These are phyloP conservation scores for Gliomastix tumulicola DNA, from an alignment of 2,329 filamentous ascomycete species.

Conservation along the genomic window DNA sequence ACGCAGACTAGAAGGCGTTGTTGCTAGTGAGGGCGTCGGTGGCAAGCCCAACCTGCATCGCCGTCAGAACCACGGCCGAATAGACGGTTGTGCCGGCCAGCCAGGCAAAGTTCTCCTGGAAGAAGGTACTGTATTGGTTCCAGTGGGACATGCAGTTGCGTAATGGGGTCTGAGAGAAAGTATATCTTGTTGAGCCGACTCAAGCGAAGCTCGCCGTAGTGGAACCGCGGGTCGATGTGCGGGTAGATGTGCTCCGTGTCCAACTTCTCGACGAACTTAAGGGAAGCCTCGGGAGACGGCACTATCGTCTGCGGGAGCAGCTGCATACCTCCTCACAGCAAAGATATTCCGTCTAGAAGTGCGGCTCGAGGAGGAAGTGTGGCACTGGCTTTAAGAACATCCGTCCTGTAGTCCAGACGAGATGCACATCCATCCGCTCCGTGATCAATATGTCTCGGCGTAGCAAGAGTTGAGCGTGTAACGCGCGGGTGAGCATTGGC, in stretches of 20 bases:
- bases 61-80: slow-evolving; percentile 35
- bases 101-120: slow-evolving; percentile 33
- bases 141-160: slow-evolving; percentile 14
- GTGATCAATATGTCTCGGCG: slow-evolving; percentile 13
- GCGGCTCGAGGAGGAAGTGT: slow-evolving; percentile 14
- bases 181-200: slow-evolving; percentile 29
- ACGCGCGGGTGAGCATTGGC: slow-evolving; percentile 13
- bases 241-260: slow-evolving; percentile 16
- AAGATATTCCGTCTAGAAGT: slow-evolving; percentile 6
- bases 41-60: slow-evolving; percentile 40
- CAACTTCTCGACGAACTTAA: slow-evolving; percentile 23
- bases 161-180: slow-evolving; percentile 16
- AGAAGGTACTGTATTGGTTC: slow-evolving; percentile 28
- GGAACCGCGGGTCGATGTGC: slow-evolving; percentile 23
- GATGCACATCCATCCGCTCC: slow-evolving; percentile 13
- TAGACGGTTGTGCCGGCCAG: slow-evolving; percentile 31
- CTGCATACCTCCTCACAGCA: neutral
- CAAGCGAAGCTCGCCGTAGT: slow-evolving; percentile 30
- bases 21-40: slow-evolving; percentile 22
- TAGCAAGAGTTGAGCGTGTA: slow-evolving; percentile 12
- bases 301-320: slow-evolving; percentile 13
- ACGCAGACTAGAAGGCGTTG: slow-evolving; percentile 29
- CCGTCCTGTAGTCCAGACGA: slow-evolving; percentile 12
- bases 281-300: slow-evolving; percentile 24
- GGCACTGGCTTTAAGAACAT: slow-evolving; percentile 18